Base-by-base conservation (phyloP, 306 rosid species). In the Cucurbita pepo region DNA sequence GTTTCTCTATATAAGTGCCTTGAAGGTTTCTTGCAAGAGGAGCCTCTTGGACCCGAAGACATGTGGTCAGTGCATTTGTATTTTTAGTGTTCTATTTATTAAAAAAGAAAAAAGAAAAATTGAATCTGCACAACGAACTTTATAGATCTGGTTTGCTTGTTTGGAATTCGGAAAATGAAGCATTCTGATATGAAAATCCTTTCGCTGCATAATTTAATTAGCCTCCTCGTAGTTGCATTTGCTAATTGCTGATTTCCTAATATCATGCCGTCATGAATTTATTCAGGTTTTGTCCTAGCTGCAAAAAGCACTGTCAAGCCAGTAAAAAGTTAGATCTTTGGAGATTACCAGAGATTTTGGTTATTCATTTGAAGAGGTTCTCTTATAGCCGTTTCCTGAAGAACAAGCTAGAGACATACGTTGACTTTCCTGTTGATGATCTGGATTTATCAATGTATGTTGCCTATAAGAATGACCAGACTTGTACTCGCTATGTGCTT, bases 41-140 rank as follows among this genome's bases (percentile, higher is more conserved):
- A 94, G 80, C 99, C 99, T 73, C 96, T 94, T 79, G 99, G 99
- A 74, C 99, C 99, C 13, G 96, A 94, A 81, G 99, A 94, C 82
- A 94, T 94, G 99, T 94, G 99, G 99, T 94, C 55, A 81, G 99
- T 88, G 67, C 62, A 66, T 72, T 71, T 80, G 70, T 72, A 72
- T 36, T 59, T 51, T 47, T 36, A 0, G 30, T 18, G 4, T 51
- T 37, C 13, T 14, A 10, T 34, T 48, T 37, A 48, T 22, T 45
- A 12, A 45, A 22, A 48, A 30, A 30, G 34, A 30, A 30, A 30
- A 64, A 18, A 8, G 37, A 10, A 25, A 62, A 65, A 10, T 21
- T 19, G 44, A 25, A 48, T 25, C 4, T 67, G 14, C 44, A 48
- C 2, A 51, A 8, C 15, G 6, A 69, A 16, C 34, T 48, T 30